Base-by-base conservation (phyloP, 208 protist genomes). In the Trypanosomatidae sp. region DNA sequence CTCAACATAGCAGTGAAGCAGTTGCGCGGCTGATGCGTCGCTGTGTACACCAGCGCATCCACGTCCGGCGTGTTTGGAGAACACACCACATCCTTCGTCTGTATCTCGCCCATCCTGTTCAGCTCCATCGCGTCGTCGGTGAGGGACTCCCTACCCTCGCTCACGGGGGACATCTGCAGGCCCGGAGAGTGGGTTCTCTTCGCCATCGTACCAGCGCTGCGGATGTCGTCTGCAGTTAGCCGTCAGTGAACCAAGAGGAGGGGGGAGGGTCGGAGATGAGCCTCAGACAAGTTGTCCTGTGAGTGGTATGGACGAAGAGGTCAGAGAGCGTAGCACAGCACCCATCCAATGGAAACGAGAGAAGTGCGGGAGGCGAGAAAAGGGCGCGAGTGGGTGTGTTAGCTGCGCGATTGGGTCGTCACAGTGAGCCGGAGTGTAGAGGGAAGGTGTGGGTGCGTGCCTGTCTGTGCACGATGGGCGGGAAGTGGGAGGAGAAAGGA, bases 21-120 rank as follows among this genome's bases (percentile, higher is more conserved):
- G 74, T 80, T 84, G n/a, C 46, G 67, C 1, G 87, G 84, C 53
- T 76, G 71, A 76, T 84, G 88, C 17, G 3, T 12, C 12, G 62
- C 33, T 43, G 39, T 43, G 39, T 15, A 1, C 17, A 36, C 36
- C 62, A 28, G 25, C n/a, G 56, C 30, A 30, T 70, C 49, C 62
- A 6, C 22, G 12, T 30, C 46, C 62, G n/a, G 28, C 46, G n/a
- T 33, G 22, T 7, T 49, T 33, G 52, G 44, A 7, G 3, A 5
- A 44, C 12, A 56, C 17, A n/a, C 25, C 47, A 43, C 19, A 36
- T 33, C n/a, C 8, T 69, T 49, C 15, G n/a, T 0, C 25, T 60
- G 39, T 25, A 0, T 22, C 10, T 13, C 30, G 4, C 46, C 30
- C 41, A 50, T 7, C 22, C 6, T 50, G 58, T 62, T 19, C 12